Percentiles rank a stretch among this genome's conserved stretches.
phyloP scores from a whole-genome alignment of 257 asterid species.

The Striga asiatica region DNA sequence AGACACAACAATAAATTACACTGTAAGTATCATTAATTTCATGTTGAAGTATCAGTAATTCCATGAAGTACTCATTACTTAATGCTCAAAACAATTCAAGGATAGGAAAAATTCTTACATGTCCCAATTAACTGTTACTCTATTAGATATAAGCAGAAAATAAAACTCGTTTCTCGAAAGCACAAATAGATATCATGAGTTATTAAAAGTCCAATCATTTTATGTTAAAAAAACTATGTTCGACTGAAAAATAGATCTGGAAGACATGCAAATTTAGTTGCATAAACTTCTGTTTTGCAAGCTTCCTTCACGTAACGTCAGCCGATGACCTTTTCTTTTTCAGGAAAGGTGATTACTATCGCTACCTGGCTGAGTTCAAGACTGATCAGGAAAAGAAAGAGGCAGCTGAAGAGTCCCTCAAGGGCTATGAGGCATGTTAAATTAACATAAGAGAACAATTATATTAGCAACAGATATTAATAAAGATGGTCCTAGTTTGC shows the following conservation, averaged over 20 bases:
- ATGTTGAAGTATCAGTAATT: too few relatives aligned
- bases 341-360: slow-evolving; percentile 91
- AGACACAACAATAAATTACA: too few relatives aligned
- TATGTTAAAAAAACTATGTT: neutral
- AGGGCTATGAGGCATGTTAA: slow-evolving; percentile 79
- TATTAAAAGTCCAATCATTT: too few relatives aligned
- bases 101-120: too few relatives aligned
- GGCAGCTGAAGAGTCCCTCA: slow-evolving; percentile 71
- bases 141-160: neutral
- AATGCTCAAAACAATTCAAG: too few relatives aligned
- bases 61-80: too few relatives aligned
- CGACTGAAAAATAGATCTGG: neutral
- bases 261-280: neutral
- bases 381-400: slow-evolving; percentile 66
- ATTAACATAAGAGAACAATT: neutral
- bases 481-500: slow-evolving; percentile 4
- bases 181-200: too few relatives aligned
- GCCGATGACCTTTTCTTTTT: slow-evolving; percentile 2
- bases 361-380: slow-evolving; percentile 91
- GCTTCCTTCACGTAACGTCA: neutral
- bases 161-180: neutral
- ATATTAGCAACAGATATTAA: neutral
- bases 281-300: neutral
- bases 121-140: neutral
- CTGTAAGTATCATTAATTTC: too few relatives aligned